Conservation (phyloP, 73 alveolate genomes). For the Strombidium stylifer region DNA sequence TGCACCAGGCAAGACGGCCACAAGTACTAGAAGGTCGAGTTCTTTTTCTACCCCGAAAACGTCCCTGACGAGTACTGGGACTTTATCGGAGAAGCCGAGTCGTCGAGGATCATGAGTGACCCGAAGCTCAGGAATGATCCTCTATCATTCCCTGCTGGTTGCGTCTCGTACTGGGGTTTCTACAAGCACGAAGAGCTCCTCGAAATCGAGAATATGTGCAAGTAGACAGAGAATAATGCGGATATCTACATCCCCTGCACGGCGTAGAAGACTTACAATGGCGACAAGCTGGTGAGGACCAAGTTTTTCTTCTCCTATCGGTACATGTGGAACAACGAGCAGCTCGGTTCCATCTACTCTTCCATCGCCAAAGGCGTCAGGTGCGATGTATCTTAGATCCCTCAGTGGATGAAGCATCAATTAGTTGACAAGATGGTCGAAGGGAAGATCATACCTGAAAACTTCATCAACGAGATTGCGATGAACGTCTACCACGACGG, state of each 20-base stretch:
- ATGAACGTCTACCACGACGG: conserved; percentile 89
- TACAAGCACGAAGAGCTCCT: conserved; percentile 68
- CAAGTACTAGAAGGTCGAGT: not conserved
- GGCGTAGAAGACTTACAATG: conserved; percentile 70
- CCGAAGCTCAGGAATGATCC: not conserved
- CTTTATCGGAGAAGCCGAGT: not conserved
- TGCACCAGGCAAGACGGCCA: no score
- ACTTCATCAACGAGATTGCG: conserved; percentile 80
- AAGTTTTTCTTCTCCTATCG: conserved; percentile 85
- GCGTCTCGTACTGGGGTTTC: conserved; percentile 55
- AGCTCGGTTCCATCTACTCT: conserved; percentile 72
- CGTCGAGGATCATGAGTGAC: not conserved
- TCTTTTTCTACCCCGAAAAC: not conserved
- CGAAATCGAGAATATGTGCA: conserved; percentile 47
- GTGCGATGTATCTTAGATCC: conserved; percentile 74
- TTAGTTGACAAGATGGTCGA: conserved; percentile 47
- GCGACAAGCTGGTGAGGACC: conserved; percentile 68
- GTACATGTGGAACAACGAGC: conserved; percentile 79
- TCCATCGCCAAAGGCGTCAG: conserved; percentile 87
- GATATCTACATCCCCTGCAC: conserved; percentile 66
- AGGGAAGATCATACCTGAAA: conserved; percentile 46
- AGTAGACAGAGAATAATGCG: conserved; percentile 46
- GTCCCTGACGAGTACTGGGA: not conserved
- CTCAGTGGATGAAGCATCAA: conserved; percentile 63
- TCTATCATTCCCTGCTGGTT: conserved; percentile 42